Conservation (phyloP, 139 green algal species). For the Pseudopediastrum boryanum region DNA sequence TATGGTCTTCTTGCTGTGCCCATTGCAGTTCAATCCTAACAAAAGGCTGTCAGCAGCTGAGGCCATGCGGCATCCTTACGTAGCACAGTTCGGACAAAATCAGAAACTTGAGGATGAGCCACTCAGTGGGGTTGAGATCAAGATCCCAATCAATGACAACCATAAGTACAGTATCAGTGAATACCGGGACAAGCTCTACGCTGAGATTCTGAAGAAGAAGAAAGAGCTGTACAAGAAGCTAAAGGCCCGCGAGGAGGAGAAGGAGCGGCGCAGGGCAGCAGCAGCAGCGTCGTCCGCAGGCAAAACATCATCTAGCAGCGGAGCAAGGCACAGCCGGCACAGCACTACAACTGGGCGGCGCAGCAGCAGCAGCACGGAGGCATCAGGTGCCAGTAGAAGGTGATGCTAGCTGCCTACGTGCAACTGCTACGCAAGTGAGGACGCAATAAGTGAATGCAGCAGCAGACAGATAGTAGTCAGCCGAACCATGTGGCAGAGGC, state of each 20-base stretch:
- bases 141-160: conserved; percentile 96
- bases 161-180: conserved; percentile 86
- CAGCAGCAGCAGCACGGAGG: too few relatives aligned
- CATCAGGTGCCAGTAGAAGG: too few relatives aligned
- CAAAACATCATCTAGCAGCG: too few relatives aligned
- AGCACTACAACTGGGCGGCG: background rate
- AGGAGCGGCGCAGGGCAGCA: background rate
- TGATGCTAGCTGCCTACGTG: too few relatives aligned
- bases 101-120: conserved; percentile 91
- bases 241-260: conserved; percentile 58
- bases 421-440: too few relatives aligned
- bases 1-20: too few relatives aligned
- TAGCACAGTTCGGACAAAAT: conserved; percentile 95
- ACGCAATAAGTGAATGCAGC: too few relatives aligned
- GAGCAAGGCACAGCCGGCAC: background rate
- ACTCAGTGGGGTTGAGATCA: conserved; percentile 65
- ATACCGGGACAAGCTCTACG: conserved; percentile 87
- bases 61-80: conserved; percentile 94
- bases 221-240: conserved; percentile 73
- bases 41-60: conserved; percentile 89
- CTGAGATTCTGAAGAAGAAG: conserved; percentile 89
- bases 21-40: conserved; percentile 49
- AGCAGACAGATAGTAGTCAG: too few relatives aligned
- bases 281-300: background rate
- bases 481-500: too few relatives aligned